Percentiles rank a stretch among this genome's conserved stretches.
Evolutionary conservation across 305 asterid species (phyloP).

Genomic region (Petunia hybrid): DNA sequence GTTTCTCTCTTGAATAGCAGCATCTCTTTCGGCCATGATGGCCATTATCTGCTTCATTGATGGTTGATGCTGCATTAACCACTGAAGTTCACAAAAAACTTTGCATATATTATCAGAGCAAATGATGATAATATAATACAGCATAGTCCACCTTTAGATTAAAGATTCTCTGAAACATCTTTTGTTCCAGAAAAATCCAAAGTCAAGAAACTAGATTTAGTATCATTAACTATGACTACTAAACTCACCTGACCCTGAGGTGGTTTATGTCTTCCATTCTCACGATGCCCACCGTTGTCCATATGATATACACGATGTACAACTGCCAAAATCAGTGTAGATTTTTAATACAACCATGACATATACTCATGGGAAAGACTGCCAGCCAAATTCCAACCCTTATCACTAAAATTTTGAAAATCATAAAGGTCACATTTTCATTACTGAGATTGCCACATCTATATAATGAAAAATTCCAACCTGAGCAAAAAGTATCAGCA

Average conservation of each 20-base stretch:
- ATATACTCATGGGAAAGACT: conserved; percentile 29
- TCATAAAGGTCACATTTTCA: too few relatives aligned
- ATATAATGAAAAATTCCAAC: too few relatives aligned
- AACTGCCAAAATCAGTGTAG: conserved; percentile 35
- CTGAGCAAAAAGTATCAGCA: too few relatives aligned
- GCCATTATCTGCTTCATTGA: conserved; percentile 76
- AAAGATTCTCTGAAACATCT: too few relatives aligned
- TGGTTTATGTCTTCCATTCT: conserved; percentile 86
- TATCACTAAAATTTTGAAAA: too few relatives aligned
- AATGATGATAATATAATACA: too few relatives aligned
- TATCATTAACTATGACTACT: background rate
- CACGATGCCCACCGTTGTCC: conserved; percentile 91
- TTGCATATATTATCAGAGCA: too few relatives aligned
- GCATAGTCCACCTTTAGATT: too few relatives aligned
- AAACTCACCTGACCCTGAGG: conserved; percentile 89
- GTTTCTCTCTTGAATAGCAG: conserved; percentile 90
- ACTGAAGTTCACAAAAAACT: conserved; percentile 38
- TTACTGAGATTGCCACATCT: too few relatives aligned
- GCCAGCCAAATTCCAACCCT: too few relatives aligned
- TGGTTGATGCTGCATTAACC: conserved; percentile 65
- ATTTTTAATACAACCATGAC: conserved; percentile 26
- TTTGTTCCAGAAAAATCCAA: background rate
- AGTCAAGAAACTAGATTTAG: background rate
- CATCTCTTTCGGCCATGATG: conserved; percentile 91
- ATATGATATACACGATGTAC: conserved; percentile 47